phyloP scores from a whole-genome alignment of 192 early-diverging fungal species.

The Phlyctochytrium arcticum region DNA sequence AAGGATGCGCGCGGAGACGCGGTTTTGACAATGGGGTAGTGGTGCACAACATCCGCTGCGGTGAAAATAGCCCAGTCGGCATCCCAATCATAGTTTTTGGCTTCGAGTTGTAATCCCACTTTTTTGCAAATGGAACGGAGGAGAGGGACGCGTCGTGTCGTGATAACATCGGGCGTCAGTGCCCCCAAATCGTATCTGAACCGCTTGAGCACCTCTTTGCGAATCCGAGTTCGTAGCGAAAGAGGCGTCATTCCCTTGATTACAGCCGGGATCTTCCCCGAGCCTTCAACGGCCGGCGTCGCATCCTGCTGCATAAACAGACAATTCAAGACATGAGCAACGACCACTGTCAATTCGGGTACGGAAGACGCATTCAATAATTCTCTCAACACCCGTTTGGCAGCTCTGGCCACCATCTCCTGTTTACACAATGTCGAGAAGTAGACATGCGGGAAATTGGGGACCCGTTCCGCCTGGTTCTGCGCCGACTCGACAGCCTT shows the following conservation, averaged over 20 bases:
- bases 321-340: conserved; percentile 82
- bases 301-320: conserved; percentile 55
- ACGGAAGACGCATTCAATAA: conserved; percentile 57
- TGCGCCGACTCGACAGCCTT: conserved; percentile 64
- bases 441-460: conserved; percentile 32
- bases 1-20: conserved; percentile 57
- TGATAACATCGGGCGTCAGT: conserved; percentile 50
- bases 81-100: conserved; percentile 61
- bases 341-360: conserved; percentile 52
- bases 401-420: conserved; percentile 85
- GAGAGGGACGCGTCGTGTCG: conserved; percentile 38
- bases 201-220: conserved; percentile 59
- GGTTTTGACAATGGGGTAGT: conserved; percentile 72
- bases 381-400: conserved; percentile 79
- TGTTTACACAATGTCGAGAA: conserved; percentile 63
- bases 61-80: conserved; percentile 7
- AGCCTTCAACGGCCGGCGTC: background rate
- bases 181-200: conserved; percentile 72
- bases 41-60: conserved; percentile 40
- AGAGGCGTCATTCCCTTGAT: conserved; percentile 63
- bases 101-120: conserved; percentile 80
- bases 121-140: conserved; percentile 81
- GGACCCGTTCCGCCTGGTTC: conserved; percentile 46
- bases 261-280: no score
- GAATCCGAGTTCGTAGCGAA: conserved; percentile 53